Evolutionary conservation across 495 filamentous ascomycete genomes (phyloP).

Genomic region (Xylaria scruposa): DNA sequence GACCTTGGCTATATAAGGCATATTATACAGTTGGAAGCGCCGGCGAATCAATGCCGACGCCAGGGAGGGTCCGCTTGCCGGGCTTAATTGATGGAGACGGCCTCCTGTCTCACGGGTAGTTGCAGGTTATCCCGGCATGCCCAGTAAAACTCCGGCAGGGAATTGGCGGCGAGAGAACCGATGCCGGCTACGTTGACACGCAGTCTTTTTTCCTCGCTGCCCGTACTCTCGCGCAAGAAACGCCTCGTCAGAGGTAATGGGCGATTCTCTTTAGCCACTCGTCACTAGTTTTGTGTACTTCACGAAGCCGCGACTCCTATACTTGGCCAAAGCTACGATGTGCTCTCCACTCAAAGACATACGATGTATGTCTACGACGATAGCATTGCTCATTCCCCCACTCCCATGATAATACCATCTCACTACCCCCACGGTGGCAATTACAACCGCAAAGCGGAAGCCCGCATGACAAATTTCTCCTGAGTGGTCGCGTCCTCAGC

Average conservation of each 20-base stretch:
- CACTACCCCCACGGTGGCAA: slow-evolving; percentile 16
- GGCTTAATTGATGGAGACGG: slow-evolving; percentile 30
- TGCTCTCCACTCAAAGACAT: background rate
- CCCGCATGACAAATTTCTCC: slow-evolving; percentile 20
- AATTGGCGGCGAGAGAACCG: slow-evolving; percentile 25
- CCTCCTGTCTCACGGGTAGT: slow-evolving; percentile 34
- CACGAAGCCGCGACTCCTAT: background rate
- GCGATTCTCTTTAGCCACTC: background rate
- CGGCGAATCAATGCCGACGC: slow-evolving; percentile 33
- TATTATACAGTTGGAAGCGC: slow-evolving; percentile 34
- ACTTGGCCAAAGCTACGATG: slow-evolving; percentile 1
- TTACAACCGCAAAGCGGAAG: slow-evolving; percentile 17
- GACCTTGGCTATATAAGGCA: slow-evolving; percentile 29
- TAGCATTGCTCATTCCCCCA: slow-evolving; percentile 14
- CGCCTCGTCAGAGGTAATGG: background rate
- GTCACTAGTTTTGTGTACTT: background rate
- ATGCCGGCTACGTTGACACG: slow-evolving; percentile 18
- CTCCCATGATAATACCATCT: background rate
- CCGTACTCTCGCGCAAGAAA: background rate
- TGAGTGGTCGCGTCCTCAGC: slow-evolving; percentile 22
- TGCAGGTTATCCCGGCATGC: slow-evolving; percentile 32
- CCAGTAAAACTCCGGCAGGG: slow-evolving; percentile 27
- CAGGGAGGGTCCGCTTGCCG: slow-evolving; percentile 22
- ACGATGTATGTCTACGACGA: background rate
- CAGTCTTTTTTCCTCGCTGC: background rate